Evolutionary conservation across 176 grass and related monocot genomes (phyloP), one percentile per base, ranked within the genome.

Genomic region (Poa pratensis): DNA sequence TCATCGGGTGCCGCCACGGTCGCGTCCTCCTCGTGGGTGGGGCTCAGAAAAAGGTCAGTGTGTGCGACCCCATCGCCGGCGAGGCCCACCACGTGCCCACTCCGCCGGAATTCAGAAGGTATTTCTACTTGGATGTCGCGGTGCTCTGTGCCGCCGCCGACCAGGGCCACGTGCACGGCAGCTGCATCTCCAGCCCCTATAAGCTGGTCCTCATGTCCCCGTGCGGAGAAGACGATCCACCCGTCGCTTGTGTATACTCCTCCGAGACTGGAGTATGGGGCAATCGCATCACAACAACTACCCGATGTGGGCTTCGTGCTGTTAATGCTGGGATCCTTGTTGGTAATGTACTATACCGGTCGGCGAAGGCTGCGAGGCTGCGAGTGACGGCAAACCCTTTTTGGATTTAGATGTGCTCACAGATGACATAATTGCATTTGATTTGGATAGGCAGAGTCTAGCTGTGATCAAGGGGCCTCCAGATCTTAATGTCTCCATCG

Each of bases 391-490:
- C 6, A 2, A 1, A 55, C 1, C 6, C 52, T 6, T 55, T 20
- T 8, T 55, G 18, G 24, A 24, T 61, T 24, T 23, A 3, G 24
- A 16, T 52, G 50, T 14, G 4, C 58, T 26, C 59, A 62, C 59
- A 27, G 24, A 62, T 11, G 59, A 62, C 59, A 62, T 62, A 62
- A 0, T 62, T 62, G 59, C 14, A 23, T 28, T 62, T 62, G 59
- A 62, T 62, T 62, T 62, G 24, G 59, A 28, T 62, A 28, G 24
- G 24, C 4, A 28, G 59, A 62, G 12, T 15, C 24, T 62, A 28
- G 59, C 59, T 62, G 23, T 62, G 59, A 62, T 26, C 59, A 62
- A 62, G 59, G 23, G 59, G 59, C 59, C 59, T 62, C 59, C 59
- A 61, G n/a, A 26, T 12, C 58, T 61, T 61, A 26, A 61, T 26